Evolutionary conservation across 163 green algal genomes (phyloP).

Genomic region (Chlorella variabilis): DNA sequence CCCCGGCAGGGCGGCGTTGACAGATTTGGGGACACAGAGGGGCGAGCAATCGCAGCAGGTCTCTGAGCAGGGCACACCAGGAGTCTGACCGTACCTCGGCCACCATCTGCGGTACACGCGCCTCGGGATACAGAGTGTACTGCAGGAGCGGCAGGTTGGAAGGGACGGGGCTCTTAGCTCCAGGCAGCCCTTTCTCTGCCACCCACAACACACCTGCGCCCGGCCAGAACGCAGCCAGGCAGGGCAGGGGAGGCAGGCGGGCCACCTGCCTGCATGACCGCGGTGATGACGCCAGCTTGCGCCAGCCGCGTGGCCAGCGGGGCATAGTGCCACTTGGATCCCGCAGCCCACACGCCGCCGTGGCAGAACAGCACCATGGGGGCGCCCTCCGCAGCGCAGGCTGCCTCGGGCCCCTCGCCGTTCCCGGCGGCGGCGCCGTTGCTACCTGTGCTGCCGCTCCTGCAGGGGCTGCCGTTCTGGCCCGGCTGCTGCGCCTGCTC

Average conservation of each 20-base stretch:
- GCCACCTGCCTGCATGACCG: slow-evolving; percentile 50
- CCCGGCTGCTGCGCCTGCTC: background rate
- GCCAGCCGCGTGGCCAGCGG: slow-evolving; percentile 68
- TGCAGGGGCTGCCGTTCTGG: background rate
- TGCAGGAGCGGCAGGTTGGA: slow-evolving; percentile 28
- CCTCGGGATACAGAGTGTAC: slow-evolving; percentile 78
- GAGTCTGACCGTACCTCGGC: slow-evolving; percentile 50
- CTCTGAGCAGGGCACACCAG: background rate
- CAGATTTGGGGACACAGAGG: no score
- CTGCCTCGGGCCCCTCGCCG: background rate
- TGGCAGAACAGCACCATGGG: slow-evolving; percentile 81
- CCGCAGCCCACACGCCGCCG: slow-evolving; percentile 72
- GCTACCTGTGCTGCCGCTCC: background rate
- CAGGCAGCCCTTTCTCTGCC: no score
- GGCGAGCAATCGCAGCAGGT: no score
- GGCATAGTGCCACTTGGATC: slow-evolving; percentile 73
- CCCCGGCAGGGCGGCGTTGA: no score
- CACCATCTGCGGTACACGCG: slow-evolving; percentile 61
- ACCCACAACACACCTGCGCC: no score
- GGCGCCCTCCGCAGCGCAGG: background rate
- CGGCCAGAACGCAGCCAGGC: background rate
- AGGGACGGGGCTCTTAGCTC: background rate
- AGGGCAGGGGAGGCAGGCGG: background rate
- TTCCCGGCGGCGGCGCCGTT: background rate
- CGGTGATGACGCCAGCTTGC: slow-evolving; percentile 65